Evolutionary conservation across 495 filamentous ascomycete genomes (phyloP).

Genomic region (Beverwykella pulmonaria): DNA sequence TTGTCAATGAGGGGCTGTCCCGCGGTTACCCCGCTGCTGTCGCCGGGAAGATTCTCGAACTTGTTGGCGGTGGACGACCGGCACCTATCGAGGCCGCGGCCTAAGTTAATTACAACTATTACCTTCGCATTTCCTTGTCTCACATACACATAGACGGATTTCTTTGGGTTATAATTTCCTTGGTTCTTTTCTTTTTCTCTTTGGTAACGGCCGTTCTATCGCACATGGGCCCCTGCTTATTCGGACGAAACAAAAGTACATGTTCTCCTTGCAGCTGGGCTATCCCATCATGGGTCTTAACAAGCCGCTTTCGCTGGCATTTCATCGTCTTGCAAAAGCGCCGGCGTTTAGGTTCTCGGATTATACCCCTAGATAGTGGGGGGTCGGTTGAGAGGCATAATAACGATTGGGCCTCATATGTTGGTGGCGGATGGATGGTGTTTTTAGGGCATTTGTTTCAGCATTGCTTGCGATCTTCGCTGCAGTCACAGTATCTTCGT

Average conservation of each 20-base stretch:
- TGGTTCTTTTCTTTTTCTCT: slow-evolving; percentile 1
- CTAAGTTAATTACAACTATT: background rate
- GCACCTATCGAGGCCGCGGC: slow-evolving; percentile 8
- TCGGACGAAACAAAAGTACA: background rate
- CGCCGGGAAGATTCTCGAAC: slow-evolving; percentile 84
- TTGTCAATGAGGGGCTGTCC: slow-evolving; percentile 88
- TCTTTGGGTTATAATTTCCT: background rate
- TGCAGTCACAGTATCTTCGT: background rate
- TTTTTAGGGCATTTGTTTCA: background rate
- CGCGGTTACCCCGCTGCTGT: slow-evolving; percentile 91
- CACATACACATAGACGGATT: background rate
- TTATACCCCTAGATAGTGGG: too few relatives aligned
- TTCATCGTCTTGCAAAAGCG: slow-evolving; percentile 19
- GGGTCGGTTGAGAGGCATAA: too few relatives aligned
- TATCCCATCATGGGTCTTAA: background rate
- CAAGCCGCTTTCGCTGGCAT: slow-evolving; percentile 23
- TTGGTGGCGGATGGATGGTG: background rate
- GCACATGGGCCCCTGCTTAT: slow-evolving; percentile 24
- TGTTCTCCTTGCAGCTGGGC: slow-evolving; percentile 22
- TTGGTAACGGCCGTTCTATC: slow-evolving; percentile 6
- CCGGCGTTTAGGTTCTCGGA: slow-evolving; percentile 13
- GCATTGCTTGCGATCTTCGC: background rate
- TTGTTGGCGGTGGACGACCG: slow-evolving; percentile 67
- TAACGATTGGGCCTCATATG: slow-evolving; percentile 3
- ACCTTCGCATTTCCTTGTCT: background rate